phyloP scores from a whole-genome alignment of 1,284 basidiomycete genomes.

The Rhodofomes roseus region DNA sequence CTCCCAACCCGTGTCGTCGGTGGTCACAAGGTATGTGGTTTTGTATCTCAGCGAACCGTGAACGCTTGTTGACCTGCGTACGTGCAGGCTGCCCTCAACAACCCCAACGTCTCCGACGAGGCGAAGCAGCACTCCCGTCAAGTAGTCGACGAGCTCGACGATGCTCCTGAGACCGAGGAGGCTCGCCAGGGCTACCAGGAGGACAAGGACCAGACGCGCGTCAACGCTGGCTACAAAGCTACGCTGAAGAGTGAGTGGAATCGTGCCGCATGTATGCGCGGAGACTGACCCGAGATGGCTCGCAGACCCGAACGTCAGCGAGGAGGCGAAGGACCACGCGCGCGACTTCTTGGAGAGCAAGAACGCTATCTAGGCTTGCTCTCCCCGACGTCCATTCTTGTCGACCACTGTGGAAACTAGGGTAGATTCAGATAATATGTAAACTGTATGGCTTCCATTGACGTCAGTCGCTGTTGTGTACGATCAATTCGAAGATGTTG shows the following conservation, averaged over 20 bases:
- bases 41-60: no score
- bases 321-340: conserved; percentile 40
- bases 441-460: no score
- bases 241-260: conserved; percentile 39
- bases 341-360: conserved; percentile 32
- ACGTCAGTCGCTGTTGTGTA: no score
- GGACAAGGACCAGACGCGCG: conserved; percentile 26
- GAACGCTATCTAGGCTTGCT: conserved; percentile 28
- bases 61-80: no score
- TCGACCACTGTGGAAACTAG: not conserved
- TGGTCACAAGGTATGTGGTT: no score
- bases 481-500: no score
- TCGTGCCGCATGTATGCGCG: not conserved
- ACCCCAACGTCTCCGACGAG: no score
- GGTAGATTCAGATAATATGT: no score
- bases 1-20: no score
- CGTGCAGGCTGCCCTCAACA: no score
- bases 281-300: conserved; percentile 20
- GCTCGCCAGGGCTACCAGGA: conserved; percentile 12
- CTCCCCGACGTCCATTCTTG: no score
- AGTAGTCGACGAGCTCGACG: conserved; percentile 38
- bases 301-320: conserved; percentile 39
- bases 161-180: conserved; percentile 14
- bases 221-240: conserved; percentile 47
- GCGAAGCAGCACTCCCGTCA: conserved; percentile 47